phyloP scores from a whole-genome alignment of 208 protist species.

The Leishmania tropica region DNA sequence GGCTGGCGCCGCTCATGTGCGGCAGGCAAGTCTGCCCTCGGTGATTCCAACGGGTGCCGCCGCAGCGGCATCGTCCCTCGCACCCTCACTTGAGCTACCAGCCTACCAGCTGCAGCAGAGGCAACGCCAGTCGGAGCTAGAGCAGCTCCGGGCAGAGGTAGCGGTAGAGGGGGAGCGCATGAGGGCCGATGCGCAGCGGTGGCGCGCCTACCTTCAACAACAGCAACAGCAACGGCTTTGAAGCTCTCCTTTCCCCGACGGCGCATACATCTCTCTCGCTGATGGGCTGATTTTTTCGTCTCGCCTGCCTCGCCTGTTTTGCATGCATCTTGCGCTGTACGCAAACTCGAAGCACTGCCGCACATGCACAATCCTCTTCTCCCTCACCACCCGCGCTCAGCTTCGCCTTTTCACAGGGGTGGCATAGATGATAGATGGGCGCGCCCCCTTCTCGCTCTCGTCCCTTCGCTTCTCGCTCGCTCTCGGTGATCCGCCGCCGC shows the following conservation, averaged over 20 bases:
- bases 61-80: neutral
- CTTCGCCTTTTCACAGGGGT: neutral
- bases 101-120: neutral
- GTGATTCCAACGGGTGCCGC: neutral
- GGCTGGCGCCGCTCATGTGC: constrained; percentile 21
- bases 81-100: neutral
- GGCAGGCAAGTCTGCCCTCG: neutral
- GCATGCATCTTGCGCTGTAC: neutral
- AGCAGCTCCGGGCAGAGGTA: constrained; percentile 56
- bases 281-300: neutral
- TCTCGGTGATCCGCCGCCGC: neutral
- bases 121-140: constrained; percentile 21
- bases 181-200: constrained; percentile 49
- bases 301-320: neutral
- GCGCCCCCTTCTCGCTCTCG: neutral
- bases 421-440: neutral
- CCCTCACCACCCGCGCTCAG: neutral
- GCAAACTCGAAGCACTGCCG: neutral
- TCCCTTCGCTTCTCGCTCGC: neutral
- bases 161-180: constrained; percentile 57
- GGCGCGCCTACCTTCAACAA: constrained; percentile 39
- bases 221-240: constrained; percentile 16
- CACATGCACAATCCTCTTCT: neutral
- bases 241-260: neutral
- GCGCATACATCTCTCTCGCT: neutral